Percentiles rank a stretch among this genome's conserved stretches.
Conservation (phyloP, 352 stramenopile genomes). For the Globisporangium sylvaticum region DNA sequence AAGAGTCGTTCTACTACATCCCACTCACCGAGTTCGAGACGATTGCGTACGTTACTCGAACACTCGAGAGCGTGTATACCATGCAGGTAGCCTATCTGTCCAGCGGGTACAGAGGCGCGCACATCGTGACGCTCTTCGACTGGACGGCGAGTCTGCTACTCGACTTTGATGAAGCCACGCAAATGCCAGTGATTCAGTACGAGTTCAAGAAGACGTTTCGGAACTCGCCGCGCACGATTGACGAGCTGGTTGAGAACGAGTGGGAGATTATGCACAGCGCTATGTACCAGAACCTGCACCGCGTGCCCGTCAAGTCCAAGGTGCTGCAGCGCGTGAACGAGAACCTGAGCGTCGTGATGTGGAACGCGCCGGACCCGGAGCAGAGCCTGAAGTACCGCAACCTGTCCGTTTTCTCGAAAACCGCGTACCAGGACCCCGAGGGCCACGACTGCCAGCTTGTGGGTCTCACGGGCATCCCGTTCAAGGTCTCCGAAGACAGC, state of each 20-base stretch:
- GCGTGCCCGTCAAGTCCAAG: conserved; percentile 7
- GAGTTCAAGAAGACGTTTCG: conserved; percentile 11
- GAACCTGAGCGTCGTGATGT: conserved; percentile 8
- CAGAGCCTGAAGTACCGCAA: conserved; percentile 7
- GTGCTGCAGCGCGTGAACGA: conserved; percentile 5
- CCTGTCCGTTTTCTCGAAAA: conserved; percentile 1
- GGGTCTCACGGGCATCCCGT: neutral
- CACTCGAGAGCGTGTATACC: neutral
- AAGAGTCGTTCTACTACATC: conserved; percentile 34
- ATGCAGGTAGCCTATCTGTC: neutral
- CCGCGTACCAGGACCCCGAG: neutral
- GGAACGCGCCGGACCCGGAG: conserved; percentile 3
- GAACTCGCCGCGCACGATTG: neutral
- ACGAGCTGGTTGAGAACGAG: conserved; percentile 3
- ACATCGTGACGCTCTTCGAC: conserved; percentile 2
- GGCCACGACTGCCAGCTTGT: conserved; percentile 2
- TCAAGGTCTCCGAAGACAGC: neutral
- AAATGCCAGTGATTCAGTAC: conserved; percentile 7
- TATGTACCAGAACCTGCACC: conserved; percentile 3
- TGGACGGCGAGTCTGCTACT: conserved; percentile 3
- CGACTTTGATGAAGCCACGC: conserved; percentile 1
- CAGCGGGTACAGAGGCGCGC: neutral
- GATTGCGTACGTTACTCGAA: conserved; percentile 5
- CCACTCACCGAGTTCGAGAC: conserved; percentile 31
- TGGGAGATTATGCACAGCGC: conserved; percentile 5